phyloP scores from a whole-genome alignment of 2,329 filamentous ascomycete species.

The Diplodia corticola region DNA sequence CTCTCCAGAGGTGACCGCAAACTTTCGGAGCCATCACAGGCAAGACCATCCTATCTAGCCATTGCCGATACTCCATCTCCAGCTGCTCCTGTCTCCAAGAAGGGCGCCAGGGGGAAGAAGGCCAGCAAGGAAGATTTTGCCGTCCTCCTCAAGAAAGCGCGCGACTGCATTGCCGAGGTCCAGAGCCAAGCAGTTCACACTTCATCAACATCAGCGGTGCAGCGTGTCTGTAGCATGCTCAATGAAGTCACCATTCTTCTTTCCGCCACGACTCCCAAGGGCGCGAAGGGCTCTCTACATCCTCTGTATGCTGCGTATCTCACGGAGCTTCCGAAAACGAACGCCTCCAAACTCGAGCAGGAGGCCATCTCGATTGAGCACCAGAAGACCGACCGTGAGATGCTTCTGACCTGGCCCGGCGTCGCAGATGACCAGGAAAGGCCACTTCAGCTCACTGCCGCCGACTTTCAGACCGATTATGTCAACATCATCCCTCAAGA shows the following conservation, averaged over 20 bases:
- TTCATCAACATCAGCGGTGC: constrained; percentile 60
- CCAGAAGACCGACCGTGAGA: constrained; percentile 39
- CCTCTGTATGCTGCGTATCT: constrained; percentile 44
- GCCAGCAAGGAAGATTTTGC: constrained; percentile 49
- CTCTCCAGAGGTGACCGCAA: constrained; percentile 44
- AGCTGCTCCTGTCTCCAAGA: constrained; percentile 7
- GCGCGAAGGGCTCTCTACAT: constrained; percentile 37
- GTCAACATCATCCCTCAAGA: constrained; percentile 78
- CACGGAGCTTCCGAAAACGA: constrained; percentile 66
- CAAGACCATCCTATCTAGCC: constrained; percentile 18
- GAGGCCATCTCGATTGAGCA: constrained; percentile 54
- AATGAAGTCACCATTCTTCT: constrained; percentile 41
- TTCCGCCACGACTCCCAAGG: constrained; percentile 38
- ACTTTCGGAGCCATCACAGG: constrained; percentile 29
- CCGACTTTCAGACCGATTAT: constrained; percentile 73
- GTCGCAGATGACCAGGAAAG: constrained; percentile 32
- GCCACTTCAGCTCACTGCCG: constrained; percentile 40
- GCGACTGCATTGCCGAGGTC: constrained; percentile 64
- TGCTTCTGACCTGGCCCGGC: constrained; percentile 44
- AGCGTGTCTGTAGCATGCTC: constrained; percentile 45
- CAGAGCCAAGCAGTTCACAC: constrained; percentile 56
- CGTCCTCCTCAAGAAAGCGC: constrained; percentile 63
- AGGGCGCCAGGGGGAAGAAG: constrained; percentile 12
- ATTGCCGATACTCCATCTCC: constrained; percentile 26
- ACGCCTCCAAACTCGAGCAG: constrained; percentile 68